Conservation (phyloP, 1,284 basidiomycete species). For the Sporisorium exsertum region DNA sequence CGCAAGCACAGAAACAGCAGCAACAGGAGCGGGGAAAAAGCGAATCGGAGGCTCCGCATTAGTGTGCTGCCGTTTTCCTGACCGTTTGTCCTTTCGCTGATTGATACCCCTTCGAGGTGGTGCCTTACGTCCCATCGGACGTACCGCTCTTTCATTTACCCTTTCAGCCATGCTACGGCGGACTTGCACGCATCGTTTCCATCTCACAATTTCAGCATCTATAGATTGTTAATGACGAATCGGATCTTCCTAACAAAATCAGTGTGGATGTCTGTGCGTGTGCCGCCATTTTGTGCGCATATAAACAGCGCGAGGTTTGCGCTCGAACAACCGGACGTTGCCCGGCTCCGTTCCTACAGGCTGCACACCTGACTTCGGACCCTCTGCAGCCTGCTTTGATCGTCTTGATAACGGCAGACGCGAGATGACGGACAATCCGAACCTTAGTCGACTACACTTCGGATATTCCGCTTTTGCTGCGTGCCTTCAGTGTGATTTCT, state of each 20-base stretch:
- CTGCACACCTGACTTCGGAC: not conserved
- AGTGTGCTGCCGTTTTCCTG: not conserved
- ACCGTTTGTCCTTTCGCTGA: not conserved
- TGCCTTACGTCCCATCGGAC: not conserved
- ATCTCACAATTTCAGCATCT: not conserved
- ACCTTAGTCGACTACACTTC: not conserved
- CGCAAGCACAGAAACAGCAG: constrained; percentile 13
- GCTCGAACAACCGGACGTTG: no score
- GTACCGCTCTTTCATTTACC: not conserved
- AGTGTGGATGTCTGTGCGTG: not conserved
- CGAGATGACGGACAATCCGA: not conserved
- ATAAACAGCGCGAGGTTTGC: not conserved
- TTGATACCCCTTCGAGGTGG: not conserved
- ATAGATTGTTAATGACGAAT: not conserved
- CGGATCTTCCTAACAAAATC: not conserved
- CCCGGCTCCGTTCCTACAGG: constrained; percentile 3
- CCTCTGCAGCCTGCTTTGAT: not conserved
- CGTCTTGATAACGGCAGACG: not conserved
- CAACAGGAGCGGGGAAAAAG: constrained; percentile 4
- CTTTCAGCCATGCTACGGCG: not conserved
- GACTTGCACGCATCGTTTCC: not conserved
- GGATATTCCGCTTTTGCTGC: not conserved
- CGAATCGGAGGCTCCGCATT: not conserved
- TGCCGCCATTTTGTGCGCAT: not conserved
- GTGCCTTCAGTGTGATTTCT: not conserved